phyloP scores from a whole-genome alignment of 148 eudicot species.

The Rhododendron molle region DNA sequence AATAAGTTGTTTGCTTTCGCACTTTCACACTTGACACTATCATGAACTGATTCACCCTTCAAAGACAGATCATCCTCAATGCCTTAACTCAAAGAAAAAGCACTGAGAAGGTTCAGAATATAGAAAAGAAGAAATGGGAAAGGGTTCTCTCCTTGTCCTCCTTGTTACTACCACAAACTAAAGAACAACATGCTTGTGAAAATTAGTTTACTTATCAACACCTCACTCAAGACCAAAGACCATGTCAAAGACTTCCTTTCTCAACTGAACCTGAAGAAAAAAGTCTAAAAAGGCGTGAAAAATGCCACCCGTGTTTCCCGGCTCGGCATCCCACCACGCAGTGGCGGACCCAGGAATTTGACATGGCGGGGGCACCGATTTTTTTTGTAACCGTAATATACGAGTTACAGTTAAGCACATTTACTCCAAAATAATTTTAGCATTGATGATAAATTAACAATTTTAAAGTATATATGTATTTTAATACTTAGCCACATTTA shows the following conservation, averaged over 20 bases:
- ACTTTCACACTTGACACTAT: background rate
- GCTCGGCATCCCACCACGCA: background rate
- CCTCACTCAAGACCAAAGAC: background rate
- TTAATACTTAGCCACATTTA: no score
- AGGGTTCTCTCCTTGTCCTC: background rate
- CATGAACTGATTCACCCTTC: background rate
- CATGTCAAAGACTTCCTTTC: background rate
- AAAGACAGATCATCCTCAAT: background rate
- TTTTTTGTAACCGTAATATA: no score
- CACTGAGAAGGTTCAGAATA: background rate
- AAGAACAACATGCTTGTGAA: background rate
- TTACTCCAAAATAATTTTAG: no score
- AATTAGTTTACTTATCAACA: background rate
- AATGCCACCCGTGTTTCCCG: background rate
- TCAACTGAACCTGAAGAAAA: background rate
- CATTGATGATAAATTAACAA: no score
- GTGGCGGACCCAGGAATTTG: no score
- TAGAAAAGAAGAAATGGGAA: background rate
- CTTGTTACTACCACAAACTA: background rate
- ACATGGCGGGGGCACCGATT: no score
- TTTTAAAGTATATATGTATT: no score
- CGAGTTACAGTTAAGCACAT: no score
- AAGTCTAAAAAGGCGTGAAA: background rate
- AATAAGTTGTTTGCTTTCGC: background rate
- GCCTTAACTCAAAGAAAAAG: background rate